Evolutionary conservation across 139 green algal genomes (phyloP), one percentile per base, ranked within the genome.

Genomic region (Raphidocelis subcapitata): DNA sequence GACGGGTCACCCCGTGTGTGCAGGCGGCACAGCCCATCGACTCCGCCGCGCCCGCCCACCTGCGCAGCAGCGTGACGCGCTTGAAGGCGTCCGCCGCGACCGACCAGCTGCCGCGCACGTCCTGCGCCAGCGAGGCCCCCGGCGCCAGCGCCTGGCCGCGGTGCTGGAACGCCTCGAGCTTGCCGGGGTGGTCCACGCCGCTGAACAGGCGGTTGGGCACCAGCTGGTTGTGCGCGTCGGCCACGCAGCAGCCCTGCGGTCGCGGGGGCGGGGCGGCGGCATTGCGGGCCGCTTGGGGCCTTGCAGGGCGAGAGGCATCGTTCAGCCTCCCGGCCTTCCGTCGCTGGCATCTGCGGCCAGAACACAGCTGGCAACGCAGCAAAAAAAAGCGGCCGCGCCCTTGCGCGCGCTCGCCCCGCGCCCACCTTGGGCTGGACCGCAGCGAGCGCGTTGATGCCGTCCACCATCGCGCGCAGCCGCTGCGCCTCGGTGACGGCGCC

Each of bases 91-190:
- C 88, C 52, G 82, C 82, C 16, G 88, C 75, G 36, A 93, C 61
- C 2, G 79, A 76, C 89, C 89, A 94, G 51, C 65, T 86, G 46
- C 87, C 87, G 1, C 86, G 78, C 60, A 94, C 74, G 80, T 92
- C 89, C 31, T 51, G 31, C 14, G 82, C 77, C 26, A 90, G 79
- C 12, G 77, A 79, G 21, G 59, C 73, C 0, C 2, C 70, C 75
- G 57, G 47, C 41, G 10, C 60, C 62, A 8, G 82, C n/a, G 55
- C 55, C 41, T 49, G 41, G 41, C 59, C 69, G 59, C 81, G 72
- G 77, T 92, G 84, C 65, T 72, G 46, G 71, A 87, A 94, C 21
- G 56, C 75, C 69, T 93, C 88, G 3, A 94, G 83, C 81, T 93
- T 92, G 56, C 93, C 89, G 44, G 89, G 89, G 79, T 89, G 90